Base-by-base conservation (phyloP, 495 filamentous ascomycete species). In the Lindgomyces ingoldianus region DNA sequence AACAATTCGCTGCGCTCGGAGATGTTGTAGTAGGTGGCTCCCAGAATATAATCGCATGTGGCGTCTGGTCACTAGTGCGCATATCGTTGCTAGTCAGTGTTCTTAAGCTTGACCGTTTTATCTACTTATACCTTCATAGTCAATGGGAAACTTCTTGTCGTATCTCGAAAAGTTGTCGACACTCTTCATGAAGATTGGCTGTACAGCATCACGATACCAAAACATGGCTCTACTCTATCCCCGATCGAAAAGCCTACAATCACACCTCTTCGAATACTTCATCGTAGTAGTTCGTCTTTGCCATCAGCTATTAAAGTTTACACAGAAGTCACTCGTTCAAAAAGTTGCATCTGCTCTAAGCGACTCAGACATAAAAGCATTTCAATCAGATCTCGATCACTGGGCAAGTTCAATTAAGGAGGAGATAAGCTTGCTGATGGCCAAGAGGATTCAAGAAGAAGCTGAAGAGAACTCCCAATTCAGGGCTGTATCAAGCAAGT, bases 11-110 rank as follows among this genome's bases (percentile, higher is more conserved):
- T 25, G 73, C 74, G 12, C 62, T 79, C 22, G 78, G 77, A 22
- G 78, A 81, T 61, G 73, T 80, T 14, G 54, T 79, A 14, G 65
- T 79, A 10, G 78, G 78, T 2, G 78, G 75, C 3, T 74, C 74
- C n/a, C 78, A 80, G 69, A 80, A 80, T 65, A 53, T 80, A 21
- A 71, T 81, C 29, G 77, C 78, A 44, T 76, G 78, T 67, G 73
- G 77, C 25, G 74, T 79, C 11, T 81, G 78, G 79, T 70, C 74
- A 4, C 29, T 77, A 18, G 72, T 80, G n/a, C 71, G 76, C 55
- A 74, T 75, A 53, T 75, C 75, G 29, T 71, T 81, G 42, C 64
- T 76, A 36, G 75, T 80, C 21, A 57, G 75, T 64, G 41, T 54
- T 30, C 41, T 36, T 22, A 54, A 55, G 48, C 27, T 58, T 67